Base-by-base conservation (phyloP, 805 yeast species). In the Pichia nanzhaoensis region DNA sequence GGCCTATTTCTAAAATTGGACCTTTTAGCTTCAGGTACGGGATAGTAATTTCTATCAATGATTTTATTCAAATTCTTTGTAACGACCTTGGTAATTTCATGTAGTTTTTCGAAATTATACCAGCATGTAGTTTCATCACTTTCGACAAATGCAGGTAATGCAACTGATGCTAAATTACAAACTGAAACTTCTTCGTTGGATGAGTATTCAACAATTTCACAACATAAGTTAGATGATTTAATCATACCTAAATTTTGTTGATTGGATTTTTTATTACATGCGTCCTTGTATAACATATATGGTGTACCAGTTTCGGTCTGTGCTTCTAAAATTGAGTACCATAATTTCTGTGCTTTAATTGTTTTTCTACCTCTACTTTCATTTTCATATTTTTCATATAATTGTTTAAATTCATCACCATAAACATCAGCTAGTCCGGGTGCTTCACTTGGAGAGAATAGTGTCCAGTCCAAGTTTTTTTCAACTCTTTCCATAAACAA, bases 281-380 rank as follows among this genome's bases (percentile, higher is more conserved):
- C 77, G 63, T 77, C 82, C 61, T 77, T 77, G 66, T 77, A 77
- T 54, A 77, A 66, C 81, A 77, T 75, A 66, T 76, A 77, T 37
- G 82, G 82, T 41, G 80, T 75, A 58, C 82, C 82, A 30, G 82
- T 77, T 63, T 77, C 82, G 39, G 82, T 77, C 61, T 77, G 82
- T 20, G 81, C 77, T 58, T 76, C 81, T 58, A 77, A 67, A 42
- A 77, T 74, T 32, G 79, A 67, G 52, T 75, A 74, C 82, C 82
- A 77, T 52, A 77, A 68, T 60, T 76, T 76, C 57, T 77, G 82
- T 19, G 82, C 82, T 62, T 73, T 74, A 51, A 77, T 64, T 22
- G 74, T 70, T 46, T 61, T 56, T 56, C 70, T 68, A 43, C 77
- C 79, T 52, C 73, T 69, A 41, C 70, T 71, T 60, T 73, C 78